A percentile compares a stretch with the other conserved stretches of the same genome.
Conservation (phyloP, 139 green algal species). For the Closterium sp. region DNA sequence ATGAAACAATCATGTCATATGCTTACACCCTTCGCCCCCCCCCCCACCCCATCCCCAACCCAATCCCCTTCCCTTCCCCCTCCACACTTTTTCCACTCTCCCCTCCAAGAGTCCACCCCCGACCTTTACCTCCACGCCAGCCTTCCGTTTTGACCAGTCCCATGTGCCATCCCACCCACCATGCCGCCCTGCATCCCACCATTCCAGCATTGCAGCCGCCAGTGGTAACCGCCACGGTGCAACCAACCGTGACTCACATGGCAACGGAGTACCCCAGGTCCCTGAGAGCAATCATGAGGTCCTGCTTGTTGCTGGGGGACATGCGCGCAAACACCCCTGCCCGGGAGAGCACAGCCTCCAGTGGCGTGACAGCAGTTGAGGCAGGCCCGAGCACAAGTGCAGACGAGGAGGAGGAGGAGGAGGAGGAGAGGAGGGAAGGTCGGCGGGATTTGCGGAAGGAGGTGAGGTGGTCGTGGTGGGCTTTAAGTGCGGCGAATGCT, state of each 20-base stretch:
- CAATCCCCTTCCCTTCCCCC: no score
- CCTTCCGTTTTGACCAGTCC: no score
- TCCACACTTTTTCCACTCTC: no score
- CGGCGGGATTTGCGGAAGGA: background rate
- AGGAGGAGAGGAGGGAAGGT: background rate
- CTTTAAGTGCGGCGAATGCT: slow-evolving; percentile 13
- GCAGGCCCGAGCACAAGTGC: background rate
- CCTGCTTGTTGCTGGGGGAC: slow-evolving; percentile 23
- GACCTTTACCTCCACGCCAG: no score
- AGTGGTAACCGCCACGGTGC: no score
- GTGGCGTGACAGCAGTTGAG: background rate
- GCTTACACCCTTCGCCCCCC: no score
- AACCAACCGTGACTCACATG: slow-evolving; percentile 19
- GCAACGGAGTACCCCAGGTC: slow-evolving; percentile 30
- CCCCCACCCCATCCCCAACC: no score
- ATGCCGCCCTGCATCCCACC: no score
- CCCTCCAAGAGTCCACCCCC: no score
- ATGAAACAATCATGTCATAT: no score
- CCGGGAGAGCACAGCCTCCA: slow-evolving; percentile 20
- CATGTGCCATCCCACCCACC: no score
- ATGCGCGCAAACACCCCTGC: slow-evolving; percentile 30
- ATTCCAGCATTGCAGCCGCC: no score
- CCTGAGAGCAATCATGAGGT: background rate
- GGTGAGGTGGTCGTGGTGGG: background rate
- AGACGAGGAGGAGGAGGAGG: background rate